Evolutionary conservation across 805 yeast genomes (phyloP).

Genomic region (Wickerhamiella cacticola): DNA sequence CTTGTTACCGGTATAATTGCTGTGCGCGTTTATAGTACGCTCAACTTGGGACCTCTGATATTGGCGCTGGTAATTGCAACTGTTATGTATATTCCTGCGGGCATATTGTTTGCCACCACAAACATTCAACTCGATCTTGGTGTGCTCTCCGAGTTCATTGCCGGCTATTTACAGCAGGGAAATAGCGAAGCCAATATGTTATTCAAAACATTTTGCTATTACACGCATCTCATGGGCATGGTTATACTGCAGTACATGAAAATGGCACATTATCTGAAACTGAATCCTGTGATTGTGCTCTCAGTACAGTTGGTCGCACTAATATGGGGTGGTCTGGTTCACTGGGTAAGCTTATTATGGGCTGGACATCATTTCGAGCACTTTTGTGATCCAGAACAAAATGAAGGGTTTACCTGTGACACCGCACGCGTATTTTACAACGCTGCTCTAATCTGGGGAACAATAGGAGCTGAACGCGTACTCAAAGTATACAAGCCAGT

Average conservation of each 20-base stretch:
- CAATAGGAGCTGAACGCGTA: constrained; percentile 50
- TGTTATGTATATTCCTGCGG: constrained; percentile 48
- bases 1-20: constrained; percentile 14
- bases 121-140: constrained; percentile 48
- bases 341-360: constrained; percentile 35
- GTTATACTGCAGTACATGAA: constrained; percentile 46
- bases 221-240: constrained; percentile 43
- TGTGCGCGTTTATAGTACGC: constrained; percentile 31
- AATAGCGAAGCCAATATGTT: constrained; percentile 50
- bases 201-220: constrained; percentile 48
- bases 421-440: constrained; percentile 37
- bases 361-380: constrained; percentile 31
- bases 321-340: constrained; percentile 35
- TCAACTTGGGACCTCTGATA: constrained; percentile 34
- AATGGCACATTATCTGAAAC: constrained; percentile 50
- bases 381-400: constrained; percentile 36
- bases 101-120: constrained; percentile 50
- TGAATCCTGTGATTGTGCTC: constrained; percentile 52
- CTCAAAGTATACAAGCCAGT: constrained; percentile 44
- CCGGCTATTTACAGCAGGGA: constrained; percentile 55
- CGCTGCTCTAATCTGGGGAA: constrained; percentile 54
- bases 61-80: constrained; percentile 43
- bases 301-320: constrained; percentile 38
- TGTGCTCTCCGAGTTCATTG: constrained; percentile 51
- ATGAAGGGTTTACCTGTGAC: constrained; percentile 39